These are phyloP conservation scores for Linnemannia zychae DNA, from an alignment of 192 early-diverging fungal species.

Conservation along the genomic window DNA sequence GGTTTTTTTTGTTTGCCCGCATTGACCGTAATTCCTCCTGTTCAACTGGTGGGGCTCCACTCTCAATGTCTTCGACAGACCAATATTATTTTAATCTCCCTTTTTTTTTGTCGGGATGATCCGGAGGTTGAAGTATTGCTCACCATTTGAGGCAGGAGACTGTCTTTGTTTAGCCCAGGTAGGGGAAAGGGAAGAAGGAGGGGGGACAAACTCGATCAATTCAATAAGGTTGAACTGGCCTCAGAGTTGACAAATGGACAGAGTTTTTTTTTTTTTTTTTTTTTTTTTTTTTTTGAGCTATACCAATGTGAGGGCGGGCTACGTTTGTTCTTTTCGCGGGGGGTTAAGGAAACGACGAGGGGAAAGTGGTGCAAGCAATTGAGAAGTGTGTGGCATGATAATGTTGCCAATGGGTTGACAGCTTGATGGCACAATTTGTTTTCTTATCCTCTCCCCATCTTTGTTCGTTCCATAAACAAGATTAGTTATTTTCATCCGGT, in stretches of 20 bases:
- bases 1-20: constrained; percentile 3
- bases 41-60: not conserved
- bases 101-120: constrained; percentile 14
- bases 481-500: not conserved
- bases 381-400: not conserved
- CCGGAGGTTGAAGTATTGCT: constrained; percentile 34
- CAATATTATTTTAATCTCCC: not conserved
- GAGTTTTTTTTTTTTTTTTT: too few relatives aligned
- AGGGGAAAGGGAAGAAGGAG: too few relatives aligned
- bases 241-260: not conserved
- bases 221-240: constrained; percentile 11
- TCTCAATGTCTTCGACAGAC: not conserved
- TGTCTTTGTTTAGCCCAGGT: not conserved
- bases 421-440: not conserved
- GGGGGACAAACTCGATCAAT: constrained; percentile 5
- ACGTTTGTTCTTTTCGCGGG: not conserved
- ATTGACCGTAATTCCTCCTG: constrained; percentile 1
- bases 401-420: not conserved
- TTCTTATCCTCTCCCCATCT: not conserved
- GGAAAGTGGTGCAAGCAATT: not conserved
- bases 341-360: not conserved
- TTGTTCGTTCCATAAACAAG: not conserved
- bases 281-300: not conserved
- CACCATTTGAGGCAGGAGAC: constrained; percentile 39
- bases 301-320: not conserved